Evolutionary conservation across 345 rosid species (phyloP).

Genomic region (Ceriops decandra): DNA sequence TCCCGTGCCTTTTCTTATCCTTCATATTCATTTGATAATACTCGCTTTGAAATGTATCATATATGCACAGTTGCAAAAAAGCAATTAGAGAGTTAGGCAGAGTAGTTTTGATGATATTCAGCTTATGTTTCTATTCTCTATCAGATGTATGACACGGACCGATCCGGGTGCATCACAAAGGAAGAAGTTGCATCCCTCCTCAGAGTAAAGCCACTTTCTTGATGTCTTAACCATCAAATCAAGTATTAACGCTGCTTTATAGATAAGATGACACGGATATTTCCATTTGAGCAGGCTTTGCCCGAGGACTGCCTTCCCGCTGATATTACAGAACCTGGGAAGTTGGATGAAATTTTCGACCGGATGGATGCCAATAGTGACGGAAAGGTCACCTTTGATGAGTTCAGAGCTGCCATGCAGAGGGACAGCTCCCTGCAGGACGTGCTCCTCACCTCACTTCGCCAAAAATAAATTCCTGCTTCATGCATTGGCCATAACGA

Average conservation of each 20-base stretch:
- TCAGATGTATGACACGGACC: conserved; percentile 66
- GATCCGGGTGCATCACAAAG: conserved; percentile 65
- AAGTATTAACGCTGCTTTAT: neutral
- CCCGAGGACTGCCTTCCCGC: conserved; percentile 64
- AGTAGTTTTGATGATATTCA: neutral
- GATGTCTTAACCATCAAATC: neutral
- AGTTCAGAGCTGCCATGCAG: conserved; percentile 69
- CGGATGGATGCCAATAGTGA: conserved; percentile 64
- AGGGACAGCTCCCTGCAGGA: conserved; percentile 67
- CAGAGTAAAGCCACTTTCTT: conserved; percentile 33
- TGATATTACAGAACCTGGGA: conserved; percentile 57
- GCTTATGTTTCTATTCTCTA: neutral
- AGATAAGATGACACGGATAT: neutral
- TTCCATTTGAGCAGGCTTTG: conserved; percentile 40
- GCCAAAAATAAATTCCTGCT: conserved; percentile 33
- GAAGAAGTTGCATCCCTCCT: conserved; percentile 71
- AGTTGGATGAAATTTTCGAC: conserved; percentile 61
- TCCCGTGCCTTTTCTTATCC: no score
- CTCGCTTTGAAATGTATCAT: no score
- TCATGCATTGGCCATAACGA: neutral
- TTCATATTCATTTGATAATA: no score
- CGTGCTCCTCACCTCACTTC: conserved; percentile 56
- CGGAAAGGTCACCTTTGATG: conserved; percentile 63
- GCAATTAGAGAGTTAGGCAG: neutral
- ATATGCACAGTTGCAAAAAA: no score